Percentiles rank a stretch among this genome's conserved stretches.
Conservation (phyloP, 2,329 filamentous ascomycete species). For the Arthroderma sp. region DNA sequence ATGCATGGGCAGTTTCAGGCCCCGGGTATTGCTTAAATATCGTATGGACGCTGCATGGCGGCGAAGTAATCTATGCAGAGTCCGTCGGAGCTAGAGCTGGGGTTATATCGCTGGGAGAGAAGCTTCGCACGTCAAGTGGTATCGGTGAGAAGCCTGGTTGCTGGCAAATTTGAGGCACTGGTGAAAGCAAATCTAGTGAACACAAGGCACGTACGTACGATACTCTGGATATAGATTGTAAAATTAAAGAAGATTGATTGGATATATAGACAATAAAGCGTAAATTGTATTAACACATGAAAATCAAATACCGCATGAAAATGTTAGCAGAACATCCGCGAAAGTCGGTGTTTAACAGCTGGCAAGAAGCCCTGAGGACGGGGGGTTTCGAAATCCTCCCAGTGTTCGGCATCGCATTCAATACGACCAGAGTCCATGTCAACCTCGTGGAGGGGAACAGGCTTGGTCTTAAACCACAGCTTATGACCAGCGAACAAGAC, state of each 20-base stretch:
- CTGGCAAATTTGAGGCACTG: too few species aligned
- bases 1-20: not conserved
- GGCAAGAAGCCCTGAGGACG: slow-evolving; percentile 1
- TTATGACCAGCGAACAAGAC: slow-evolving; percentile 52
- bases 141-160: too few species aligned
- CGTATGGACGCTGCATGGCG: not conserved
- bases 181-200: too few species aligned
- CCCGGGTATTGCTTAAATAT: not conserved
- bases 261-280: slow-evolving; percentile 1
- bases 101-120: too few species aligned
- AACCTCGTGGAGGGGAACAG: slow-evolving; percentile 31
- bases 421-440: slow-evolving; percentile 34
- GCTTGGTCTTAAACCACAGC: slow-evolving; percentile 25
- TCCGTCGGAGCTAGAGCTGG: not conserved
- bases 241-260: not conserved
- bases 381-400: not conserved
- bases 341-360: not conserved
- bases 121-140: too few species aligned
- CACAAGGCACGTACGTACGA: too few species aligned
- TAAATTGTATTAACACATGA: not conserved
- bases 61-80: not conserved
- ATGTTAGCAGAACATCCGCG: slow-evolving; percentile 1
- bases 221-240: not conserved
- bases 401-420: slow-evolving; percentile 22
- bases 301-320: not conserved